A percentile compares a stretch with the other conserved stretches of the same genome.
These are phyloP conservation scores for Xylaria longipes DNA, from an alignment of 495 filamentous ascomycete genomes.

Conservation along the genomic window DNA sequence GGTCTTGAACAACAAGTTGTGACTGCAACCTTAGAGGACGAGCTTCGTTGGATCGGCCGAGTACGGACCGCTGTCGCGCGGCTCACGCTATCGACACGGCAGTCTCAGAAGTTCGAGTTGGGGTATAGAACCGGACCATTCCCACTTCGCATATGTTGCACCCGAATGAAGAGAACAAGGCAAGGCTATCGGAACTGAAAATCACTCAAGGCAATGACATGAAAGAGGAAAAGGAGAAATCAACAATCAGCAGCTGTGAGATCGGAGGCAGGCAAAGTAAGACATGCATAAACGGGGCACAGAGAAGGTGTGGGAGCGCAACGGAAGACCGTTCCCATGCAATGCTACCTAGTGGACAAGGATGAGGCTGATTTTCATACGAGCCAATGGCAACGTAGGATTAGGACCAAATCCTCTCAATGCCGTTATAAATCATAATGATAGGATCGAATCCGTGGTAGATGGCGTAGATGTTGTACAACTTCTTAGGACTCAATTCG, in stretches of 20 bases:
- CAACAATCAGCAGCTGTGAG: background rate
- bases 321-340: background rate
- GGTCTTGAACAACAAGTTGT: background rate
- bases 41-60: constrained; percentile 8
- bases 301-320: background rate
- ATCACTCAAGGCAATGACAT: background rate
- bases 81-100: background rate
- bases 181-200: background rate
- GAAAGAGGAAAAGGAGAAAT: constrained; percentile 9
- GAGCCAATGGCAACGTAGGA: constrained; percentile 14
- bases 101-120: constrained; percentile 1
- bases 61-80: background rate
- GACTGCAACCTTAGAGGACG: background rate
- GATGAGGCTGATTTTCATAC: constrained; percentile 23
- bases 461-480: constrained; percentile 13
- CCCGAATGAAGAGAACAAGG: background rate
- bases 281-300: constrained; percentile 25
- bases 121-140: constrained; percentile 2
- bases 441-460: background rate
- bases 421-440: constrained; percentile 6
- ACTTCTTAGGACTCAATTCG: background rate
- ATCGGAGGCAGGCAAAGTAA: constrained; percentile 15
- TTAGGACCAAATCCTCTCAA: background rate
- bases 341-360: constrained; percentile 13
- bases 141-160: constrained; percentile 2